Base-by-base conservation (phyloP, 1,284 basidiomycete species). In the Inonotus obliquus region DNA sequence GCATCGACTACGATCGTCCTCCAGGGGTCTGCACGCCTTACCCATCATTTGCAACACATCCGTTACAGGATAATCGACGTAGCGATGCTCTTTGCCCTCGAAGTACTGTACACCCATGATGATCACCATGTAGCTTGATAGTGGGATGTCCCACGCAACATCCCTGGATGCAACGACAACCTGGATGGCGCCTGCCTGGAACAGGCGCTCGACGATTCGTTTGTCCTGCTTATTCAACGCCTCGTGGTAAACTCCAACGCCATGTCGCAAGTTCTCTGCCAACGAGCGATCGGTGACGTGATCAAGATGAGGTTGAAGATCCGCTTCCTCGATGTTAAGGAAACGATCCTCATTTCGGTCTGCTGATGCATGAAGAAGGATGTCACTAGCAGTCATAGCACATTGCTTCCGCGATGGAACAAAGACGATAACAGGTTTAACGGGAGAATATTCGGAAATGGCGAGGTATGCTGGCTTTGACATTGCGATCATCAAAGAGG, bases 1-100 rank as follows among this genome's bases (percentile, higher is more conserved):
- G 70, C 95, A 98, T 19, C 94, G 89, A 67, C 91, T 94, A 60
- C 87, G 87, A 11, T 89, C 85, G 68, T 98, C 96, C 64, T 94
- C 86, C 53, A 77, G 76, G 17, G 96, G 94, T 29, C 94, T 85
- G 71, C 95, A 98, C 1, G 96, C 96, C 21, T 90, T 85, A 47
- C 97, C 97, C 85, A 99, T 97, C 96, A 99, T 99, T 71, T 99
- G 96, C 1, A 99, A 83, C 11, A 99, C 91, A 68, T 98, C 96
- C 79, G 96, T 94, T 62, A 99, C 92, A 1, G 97, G 92, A 70
- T 98, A 99, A 75, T 99, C 96, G 68, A 97, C 83, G 69, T 99
- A 99, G 56, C 96, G 92, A 72, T 97, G 95, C 70, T 98, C 95
- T 74, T 92, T 91, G 70, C 94, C 95, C 72, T 99, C 95, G 70